Base-by-base conservation (phyloP, 441 rosid genomes). In the Flueggea neowawraea region DNA sequence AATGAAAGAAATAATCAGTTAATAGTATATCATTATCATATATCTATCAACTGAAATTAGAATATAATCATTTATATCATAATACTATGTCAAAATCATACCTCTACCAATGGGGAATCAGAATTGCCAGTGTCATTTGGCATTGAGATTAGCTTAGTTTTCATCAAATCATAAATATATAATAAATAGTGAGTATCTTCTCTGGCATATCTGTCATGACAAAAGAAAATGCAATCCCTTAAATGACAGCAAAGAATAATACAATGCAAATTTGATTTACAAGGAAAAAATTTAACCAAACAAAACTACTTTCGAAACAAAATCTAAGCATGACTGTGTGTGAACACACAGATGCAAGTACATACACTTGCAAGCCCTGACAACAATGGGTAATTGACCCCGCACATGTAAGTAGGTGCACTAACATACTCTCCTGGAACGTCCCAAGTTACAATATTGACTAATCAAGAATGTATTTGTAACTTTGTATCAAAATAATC, bases 181-280 rank as follows among this genome's bases (percentile, higher is more conserved):
- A 94, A 71, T 67, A 91, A 80, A 76, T 85, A 94, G 80, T 94
- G 97, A 15, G 99, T 94, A 75, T 91, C 99, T 76, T 91, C 97
- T 78, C 97, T 83, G 57, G 88, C 99, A 80, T 94, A 94, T 84
- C 99, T 91, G 82, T 62, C 71, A 75, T 56, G 28, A 58, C 54
- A 62, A 69, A 61, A 17, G 62, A 61, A 15, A 47, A 4, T 1
- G 31, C 16, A 54, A 52, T 44, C 55, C 65, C 36, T 66, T 52
- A 65, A 68, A 57, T 36, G 31, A 67, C 10, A 12, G 31, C 28
- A 16, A 64, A 41, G 32, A 48, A 48, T 52, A 60, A 65, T 12
- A 47, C 10, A 47, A 12, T 47, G 5, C 12, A 43, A 6, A 6
- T 6, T 43, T 6, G 45, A 11, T 6, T 43, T 43, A 16, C 7